Conservation (phyloP, 345 rosid species). For the Gynandropsis gynandra region DNA sequence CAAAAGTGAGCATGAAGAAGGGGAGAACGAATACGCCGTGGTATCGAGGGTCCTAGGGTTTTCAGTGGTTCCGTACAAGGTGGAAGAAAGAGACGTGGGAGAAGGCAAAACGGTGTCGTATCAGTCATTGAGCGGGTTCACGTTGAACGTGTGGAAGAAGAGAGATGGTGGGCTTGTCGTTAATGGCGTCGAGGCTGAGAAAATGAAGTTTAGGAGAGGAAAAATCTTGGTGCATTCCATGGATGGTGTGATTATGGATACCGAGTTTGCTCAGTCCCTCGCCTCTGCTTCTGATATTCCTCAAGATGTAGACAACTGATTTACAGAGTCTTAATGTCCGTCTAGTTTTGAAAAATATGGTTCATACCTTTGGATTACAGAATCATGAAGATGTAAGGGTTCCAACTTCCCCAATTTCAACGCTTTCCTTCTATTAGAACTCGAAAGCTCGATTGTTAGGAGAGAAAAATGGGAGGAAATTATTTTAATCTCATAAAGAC, state of each 20-base stretch:
- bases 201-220: slow-evolving; percentile 41
- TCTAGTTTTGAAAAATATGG: too few relatives aligned
- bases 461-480: too few relatives aligned
- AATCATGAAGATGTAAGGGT: too few relatives aligned
- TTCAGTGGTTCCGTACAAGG: slow-evolving; percentile 54
- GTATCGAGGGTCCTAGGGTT: slow-evolving; percentile 62
- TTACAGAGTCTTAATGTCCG: not conserved
- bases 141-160: slow-evolving; percentile 37
- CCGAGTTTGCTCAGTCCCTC: slow-evolving; percentile 66
- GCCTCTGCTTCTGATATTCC: slow-evolving; percentile 29
- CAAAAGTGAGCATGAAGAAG: slow-evolving; percentile 25
- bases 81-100: slow-evolving; percentile 29
- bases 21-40: slow-evolving; percentile 47
- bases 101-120: slow-evolving; percentile 34
- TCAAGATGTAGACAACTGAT: not conserved
- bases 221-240: slow-evolving; percentile 47
- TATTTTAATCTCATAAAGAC: too few relatives aligned
- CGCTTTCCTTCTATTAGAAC: too few relatives aligned
- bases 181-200: slow-evolving; percentile 48
- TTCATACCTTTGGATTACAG: too few relatives aligned
- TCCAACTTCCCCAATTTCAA: too few relatives aligned
- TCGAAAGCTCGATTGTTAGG: too few relatives aligned
- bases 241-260: slow-evolving; percentile 83
- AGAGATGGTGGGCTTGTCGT: slow-evolving; percentile 41
- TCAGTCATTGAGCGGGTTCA: slow-evolving; percentile 63